Conservation (phyloP, 495 filamentous ascomycete species). For the Aspergillus sclerotiicarbonarius region DNA sequence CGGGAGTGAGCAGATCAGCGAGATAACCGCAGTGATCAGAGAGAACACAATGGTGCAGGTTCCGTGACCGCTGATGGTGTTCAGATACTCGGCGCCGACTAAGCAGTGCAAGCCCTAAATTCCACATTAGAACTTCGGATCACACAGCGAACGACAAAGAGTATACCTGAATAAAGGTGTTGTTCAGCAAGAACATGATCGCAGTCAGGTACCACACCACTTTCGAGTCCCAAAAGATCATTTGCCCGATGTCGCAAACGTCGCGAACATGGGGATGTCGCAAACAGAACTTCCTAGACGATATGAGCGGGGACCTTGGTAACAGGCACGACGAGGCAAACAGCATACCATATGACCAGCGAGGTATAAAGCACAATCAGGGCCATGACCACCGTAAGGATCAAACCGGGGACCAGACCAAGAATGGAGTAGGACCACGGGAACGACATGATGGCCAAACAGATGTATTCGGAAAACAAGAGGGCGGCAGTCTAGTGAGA, state of each 20-base stretch:
- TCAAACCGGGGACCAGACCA: constrained; percentile 82
- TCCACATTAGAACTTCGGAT: constrained; percentile 13
- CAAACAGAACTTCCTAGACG: constrained; percentile 71
- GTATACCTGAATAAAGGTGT: constrained; percentile 75
- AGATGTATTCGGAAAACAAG: constrained; percentile 90
- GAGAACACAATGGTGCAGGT: constrained; percentile 74
- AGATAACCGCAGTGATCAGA: constrained; percentile 65
- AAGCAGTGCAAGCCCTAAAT: constrained; percentile 70
- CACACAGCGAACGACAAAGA: constrained; percentile 7
- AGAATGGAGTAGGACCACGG: constrained; percentile 85
- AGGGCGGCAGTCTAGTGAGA: constrained; percentile 70
- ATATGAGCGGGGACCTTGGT: constrained; percentile 9
- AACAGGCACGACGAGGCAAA: neutral
- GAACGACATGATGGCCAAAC: constrained; percentile 91
- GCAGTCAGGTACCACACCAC: constrained; percentile 83
- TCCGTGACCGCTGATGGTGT: constrained; percentile 69
- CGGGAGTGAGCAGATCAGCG: constrained; percentile 73
- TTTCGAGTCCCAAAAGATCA: constrained; percentile 75
- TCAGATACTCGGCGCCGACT: constrained; percentile 76
- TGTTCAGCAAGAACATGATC: constrained; percentile 87
- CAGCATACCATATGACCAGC: constrained; percentile 67
- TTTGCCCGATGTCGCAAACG: constrained; percentile 88
- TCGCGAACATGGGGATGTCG: constrained; percentile 84
- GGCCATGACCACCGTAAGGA: constrained; percentile 75
- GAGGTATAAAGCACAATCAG: constrained; percentile 79